Conservation (phyloP, 2,329 filamentous ascomycete species). For the Diaporthe helianthi region DNA sequence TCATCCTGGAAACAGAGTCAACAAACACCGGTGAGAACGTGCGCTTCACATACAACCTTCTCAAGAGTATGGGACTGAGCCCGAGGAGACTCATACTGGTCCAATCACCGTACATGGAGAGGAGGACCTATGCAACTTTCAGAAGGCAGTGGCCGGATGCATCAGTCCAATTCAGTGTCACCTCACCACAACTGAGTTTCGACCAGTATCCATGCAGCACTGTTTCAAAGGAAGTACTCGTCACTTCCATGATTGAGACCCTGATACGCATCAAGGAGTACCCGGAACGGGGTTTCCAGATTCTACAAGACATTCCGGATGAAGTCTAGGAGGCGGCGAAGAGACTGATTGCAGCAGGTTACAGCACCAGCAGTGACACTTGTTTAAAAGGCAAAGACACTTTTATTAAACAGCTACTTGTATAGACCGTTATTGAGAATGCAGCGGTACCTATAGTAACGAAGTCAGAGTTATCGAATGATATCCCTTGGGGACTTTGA, state of each 20-base stretch:
- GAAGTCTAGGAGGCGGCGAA: neutral
- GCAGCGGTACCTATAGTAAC: no score
- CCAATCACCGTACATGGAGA: constrained; percentile 1
- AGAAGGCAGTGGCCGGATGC: neutral
- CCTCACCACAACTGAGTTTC: neutral
- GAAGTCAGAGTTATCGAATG: neutral
- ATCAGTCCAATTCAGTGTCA: neutral
- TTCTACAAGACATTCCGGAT: neutral
- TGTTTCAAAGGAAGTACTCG: neutral
- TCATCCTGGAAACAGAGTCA: neutral
- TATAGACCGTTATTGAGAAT: neutral
- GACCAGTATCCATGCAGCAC: neutral
- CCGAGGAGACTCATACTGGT: neutral
- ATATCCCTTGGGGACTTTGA: neutral
- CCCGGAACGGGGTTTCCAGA: neutral
- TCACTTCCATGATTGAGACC: neutral
- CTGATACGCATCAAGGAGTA: neutral
- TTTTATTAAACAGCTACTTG: neutral
- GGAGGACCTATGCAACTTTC: neutral
- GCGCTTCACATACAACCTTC: neutral
- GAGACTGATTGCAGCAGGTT: neutral
- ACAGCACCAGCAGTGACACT: neutral
- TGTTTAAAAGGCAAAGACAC: neutral
- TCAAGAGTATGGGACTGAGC: neutral
- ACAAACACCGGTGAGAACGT: constrained; percentile 3